These are phyloP conservation scores for Solanum microdontum DNA, from an alignment of 257 asterid genomes.

Conservation along the genomic window DNA sequence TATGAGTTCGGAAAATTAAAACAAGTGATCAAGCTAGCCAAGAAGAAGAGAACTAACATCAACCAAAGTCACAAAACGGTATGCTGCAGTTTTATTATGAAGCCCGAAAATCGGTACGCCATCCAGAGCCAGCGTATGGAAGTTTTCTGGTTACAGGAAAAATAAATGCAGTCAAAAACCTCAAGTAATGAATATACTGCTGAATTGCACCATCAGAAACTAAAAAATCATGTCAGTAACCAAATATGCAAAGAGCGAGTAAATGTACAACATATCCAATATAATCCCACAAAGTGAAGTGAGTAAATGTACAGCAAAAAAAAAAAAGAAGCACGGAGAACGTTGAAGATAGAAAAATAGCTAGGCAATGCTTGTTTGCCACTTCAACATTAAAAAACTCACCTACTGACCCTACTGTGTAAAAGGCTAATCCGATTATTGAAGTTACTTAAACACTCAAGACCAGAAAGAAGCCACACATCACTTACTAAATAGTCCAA, in stretches of 20 bases:
- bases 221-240: neutral
- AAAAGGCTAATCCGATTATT: neutral
- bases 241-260: neutral
- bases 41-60: slow-evolving; percentile 57
- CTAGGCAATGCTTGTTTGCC: neutral
- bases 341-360: neutral
- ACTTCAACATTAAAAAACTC: neutral
- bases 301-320: neutral
- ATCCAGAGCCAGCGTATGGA: slow-evolving; percentile 84
- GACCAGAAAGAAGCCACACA: neutral
- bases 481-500: slow-evolving; percentile 69
- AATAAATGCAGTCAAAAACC: neutral
- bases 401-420: neutral
- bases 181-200: neutral
- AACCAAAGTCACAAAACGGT: slow-evolving; percentile 88
- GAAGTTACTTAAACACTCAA: neutral
- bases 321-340: neutral
- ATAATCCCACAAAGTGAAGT: neutral
- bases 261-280: neutral
- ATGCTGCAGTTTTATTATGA: slow-evolving; percentile 76
- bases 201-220: neutral
- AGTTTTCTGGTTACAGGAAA: slow-evolving; percentile 43
- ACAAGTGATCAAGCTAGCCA: neutral
- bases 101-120: slow-evolving; percentile 79
- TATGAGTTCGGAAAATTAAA: neutral